A percentile compares a stretch with the other conserved stretches of the same genome.
phyloP scores from a whole-genome alignment of 257 asterid species.

The Solanum piurae region DNA sequence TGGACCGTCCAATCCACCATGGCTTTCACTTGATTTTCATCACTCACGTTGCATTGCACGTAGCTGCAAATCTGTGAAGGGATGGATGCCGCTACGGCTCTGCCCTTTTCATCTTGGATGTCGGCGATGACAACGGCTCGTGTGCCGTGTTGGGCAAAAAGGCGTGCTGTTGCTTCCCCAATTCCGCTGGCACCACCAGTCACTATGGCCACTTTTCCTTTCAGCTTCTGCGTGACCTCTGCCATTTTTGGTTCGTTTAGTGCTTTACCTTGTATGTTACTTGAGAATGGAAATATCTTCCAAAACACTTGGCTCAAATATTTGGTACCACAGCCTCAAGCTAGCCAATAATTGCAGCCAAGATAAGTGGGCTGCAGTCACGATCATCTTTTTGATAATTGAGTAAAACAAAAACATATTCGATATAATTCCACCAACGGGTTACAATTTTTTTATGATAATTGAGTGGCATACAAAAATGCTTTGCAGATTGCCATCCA shows the following conservation, averaged over 20 bases:
- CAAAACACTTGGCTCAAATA: neutral
- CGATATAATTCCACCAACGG: neutral
- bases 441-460: too few species aligned
- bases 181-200: constrained; percentile 45
- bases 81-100: constrained; percentile 28
- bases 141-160: constrained; percentile 32
- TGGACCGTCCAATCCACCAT: constrained; percentile 24
- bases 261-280: neutral
- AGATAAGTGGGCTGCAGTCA: neutral
- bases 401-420: too few species aligned
- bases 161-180: constrained; percentile 29
- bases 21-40: constrained; percentile 34
- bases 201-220: constrained; percentile 32
- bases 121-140: constrained; percentile 43
- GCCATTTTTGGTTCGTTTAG: neutral
- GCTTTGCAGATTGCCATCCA: neutral
- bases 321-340: neutral
- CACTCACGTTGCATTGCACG: constrained; percentile 30
- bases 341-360: neutral
- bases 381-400: neutral
- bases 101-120: constrained; percentile 28
- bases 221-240: constrained; percentile 4
- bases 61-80: constrained; percentile 22
- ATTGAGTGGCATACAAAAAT: neutral
- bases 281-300: neutral